Evolutionary conservation across 2,329 filamentous ascomycete genomes (phyloP), one percentile per base, ranked within the genome.

Genomic region (Boeremia exigua): DNA sequence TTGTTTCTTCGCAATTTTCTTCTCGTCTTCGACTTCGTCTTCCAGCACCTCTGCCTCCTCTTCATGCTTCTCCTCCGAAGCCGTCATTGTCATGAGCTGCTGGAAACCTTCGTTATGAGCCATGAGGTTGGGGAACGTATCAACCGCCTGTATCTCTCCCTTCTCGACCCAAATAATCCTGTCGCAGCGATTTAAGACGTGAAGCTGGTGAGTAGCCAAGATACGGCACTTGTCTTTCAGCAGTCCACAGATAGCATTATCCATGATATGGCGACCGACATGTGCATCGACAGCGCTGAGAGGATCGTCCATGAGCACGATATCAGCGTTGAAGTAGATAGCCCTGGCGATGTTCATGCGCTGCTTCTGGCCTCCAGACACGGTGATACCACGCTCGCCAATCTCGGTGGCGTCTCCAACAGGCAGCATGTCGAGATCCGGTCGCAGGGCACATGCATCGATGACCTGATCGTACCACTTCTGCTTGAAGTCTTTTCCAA

Each of bases 281-380:
- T 88, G 86, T 6, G 80, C 80, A 62, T 82, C 80, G 15, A 83
- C 81, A 25, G 80, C 81, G 4, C 84, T 87, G 7, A 88, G 73
- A 1, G 85, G 85, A 63, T 88, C 86, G 61, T 88, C 86, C 82
- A 88, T 84, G 11, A 88, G 77, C 2, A 88, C 76, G 44, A 88
- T 81, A 58, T 87, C 84, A 0, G 85, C 82, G 59, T 87, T 77
- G 69, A 86, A 88, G 67, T 88, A 88, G 49, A 88, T 87, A 1
- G 86, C 86, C 49, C 95, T 85, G 15, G 95, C 95, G 69, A 98
- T 97, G 71, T 97, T 98, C 63, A 97, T 81, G 10, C 95, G 87
- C 75, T 97, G 94, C 75, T 97, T 97, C 75, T 98, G 94, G 1
- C 94, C 94, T 53, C 95, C 94, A 15, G 92, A 96, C 1, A 98